Evolutionary conservation across 768 basidiomycete species (phyloP), one percentile per base, ranked within the genome.

Genomic region (Tulasnella sp.): DNA sequence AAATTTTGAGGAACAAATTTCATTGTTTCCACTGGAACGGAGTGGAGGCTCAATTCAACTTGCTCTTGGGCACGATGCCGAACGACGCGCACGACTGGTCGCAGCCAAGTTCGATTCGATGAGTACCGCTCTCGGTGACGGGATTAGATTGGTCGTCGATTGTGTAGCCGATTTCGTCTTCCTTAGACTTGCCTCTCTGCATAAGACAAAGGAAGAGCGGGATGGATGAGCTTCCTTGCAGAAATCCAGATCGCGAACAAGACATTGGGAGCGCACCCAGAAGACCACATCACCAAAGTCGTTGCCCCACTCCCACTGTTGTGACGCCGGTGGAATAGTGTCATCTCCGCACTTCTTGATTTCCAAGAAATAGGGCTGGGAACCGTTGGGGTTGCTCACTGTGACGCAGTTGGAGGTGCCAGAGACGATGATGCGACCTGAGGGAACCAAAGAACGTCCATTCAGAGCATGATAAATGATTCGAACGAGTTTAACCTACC

Each of bases 341-440:
- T 64, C n/a, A 28, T 28, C n/a, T 14, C 60, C 60, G 28, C 60
- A 64, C 34, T 69, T 69, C 64, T 34, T 20, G 18, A 69, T 14
- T 28, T 4, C 34, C 34, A 69, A 69, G 64, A 69, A 69, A 31
- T 11, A 37, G 12, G 64, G 64, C 28, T 69, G 31, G 11, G 64
- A 28, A 37, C 28, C 64, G 64, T 34, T 69, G 11, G 64, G 64
- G 64, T 69, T 69, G 64, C 31, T 69, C 31, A 69, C 64, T 28
- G 64, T 69, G 64, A 69, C 31, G 64, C 64, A 69, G 64, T 69
- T 69, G 31, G 37, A 14, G 64, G 64, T 28, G 28, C 64, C 64
- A 8, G 64, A 69, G n/a, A 69, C 64, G 64, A 69, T 69, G 31
- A 69, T 69, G 31, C 64, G 64, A 37, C 64, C 64, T 69, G 64